These are phyloP conservation scores for Fusarium robinianum DNA, from an alignment of 2,329 filamentous ascomycete genomes.

Conservation along the genomic window DNA sequence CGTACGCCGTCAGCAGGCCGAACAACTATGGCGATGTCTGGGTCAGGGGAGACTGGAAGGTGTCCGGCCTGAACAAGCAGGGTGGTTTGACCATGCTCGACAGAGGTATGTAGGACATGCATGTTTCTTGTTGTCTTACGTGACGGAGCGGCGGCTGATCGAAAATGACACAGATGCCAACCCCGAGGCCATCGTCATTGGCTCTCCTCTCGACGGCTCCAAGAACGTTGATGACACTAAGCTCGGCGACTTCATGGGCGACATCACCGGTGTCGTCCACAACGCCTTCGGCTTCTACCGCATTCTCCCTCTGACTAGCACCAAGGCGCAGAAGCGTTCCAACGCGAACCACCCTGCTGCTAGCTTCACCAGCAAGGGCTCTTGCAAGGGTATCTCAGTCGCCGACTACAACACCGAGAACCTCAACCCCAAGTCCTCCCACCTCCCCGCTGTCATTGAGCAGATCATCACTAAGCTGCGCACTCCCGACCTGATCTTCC, in stretches of 20 bases:
- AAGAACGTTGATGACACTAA: conserved; percentile 62
- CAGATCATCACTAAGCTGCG: conserved; percentile 69
- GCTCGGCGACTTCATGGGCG: conserved; percentile 66
- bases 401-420: conserved; percentile 75
- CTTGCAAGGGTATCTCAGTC: conserved; percentile 65
- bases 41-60: conserved; percentile 67
- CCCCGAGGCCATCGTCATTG: conserved; percentile 70
- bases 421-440: conserved; percentile 58
- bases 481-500: conserved; percentile 66
- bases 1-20: conserved; percentile 62
- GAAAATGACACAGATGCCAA: too few relatives aligned
- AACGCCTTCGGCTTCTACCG: conserved; percentile 71
- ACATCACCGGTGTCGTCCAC: conserved; percentile 70
- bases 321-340: conserved; percentile 53
- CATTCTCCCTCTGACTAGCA: conserved; percentile 65
- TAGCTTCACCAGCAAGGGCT: conserved; percentile 56
- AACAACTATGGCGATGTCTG: conserved; percentile 71
- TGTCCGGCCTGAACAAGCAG: conserved; percentile 64
- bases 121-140: too few relatives aligned
- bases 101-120: conserved; percentile 46
- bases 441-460: conserved; percentile 61
- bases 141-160: too few relatives aligned
- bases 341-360: conserved; percentile 55
- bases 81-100: conserved; percentile 67
- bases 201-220: conserved; percentile 66